A percentile compares a stretch with the other conserved stretches of the same genome.
phyloP scores from a whole-genome alignment of 148 eudicot species.

The Amaranthus hypochondriacus region DNA sequence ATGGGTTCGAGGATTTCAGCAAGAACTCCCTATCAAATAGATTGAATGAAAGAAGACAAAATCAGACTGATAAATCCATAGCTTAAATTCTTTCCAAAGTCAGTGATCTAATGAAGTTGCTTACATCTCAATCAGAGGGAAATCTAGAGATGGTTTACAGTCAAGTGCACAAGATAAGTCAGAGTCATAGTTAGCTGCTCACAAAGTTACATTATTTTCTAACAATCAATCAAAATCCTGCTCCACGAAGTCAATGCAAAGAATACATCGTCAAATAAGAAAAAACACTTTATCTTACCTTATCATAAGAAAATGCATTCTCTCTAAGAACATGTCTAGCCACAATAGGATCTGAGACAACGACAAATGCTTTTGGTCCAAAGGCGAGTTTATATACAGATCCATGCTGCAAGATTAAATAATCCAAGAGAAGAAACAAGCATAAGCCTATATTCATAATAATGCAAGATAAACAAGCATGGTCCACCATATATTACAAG shows the following conservation, averaged over 20 bases:
- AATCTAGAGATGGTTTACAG: background rate
- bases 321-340: slow-evolving; percentile 87
- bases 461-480: background rate
- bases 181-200: background rate
- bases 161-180: background rate
- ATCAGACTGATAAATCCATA: slow-evolving; percentile 7
- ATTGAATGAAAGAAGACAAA: slow-evolving; percentile 2
- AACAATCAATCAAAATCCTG: background rate
- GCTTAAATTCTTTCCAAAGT: slow-evolving; percentile 4
- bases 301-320: slow-evolving; percentile 95
- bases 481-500: background rate
- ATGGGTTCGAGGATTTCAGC: slow-evolving; percentile 98
- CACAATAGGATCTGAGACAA: slow-evolving; percentile 94
- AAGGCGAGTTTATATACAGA: slow-evolving; percentile 97
- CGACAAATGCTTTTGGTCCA: slow-evolving; percentile 98
- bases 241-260: slow-evolving; percentile 2
- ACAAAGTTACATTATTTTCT: too few relatives aligned
- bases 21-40: slow-evolving; percentile 74
- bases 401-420: slow-evolving; percentile 67
- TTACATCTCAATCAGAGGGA: background rate
- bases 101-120: background rate
- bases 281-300: slow-evolving; percentile 47
- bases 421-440: background rate
- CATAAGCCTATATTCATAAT: background rate
- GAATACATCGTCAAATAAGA: background rate